A percentile compares a stretch with the other conserved stretches of the same genome.
Evolutionary conservation across 2,329 filamentous ascomycete genomes (phyloP).

Genomic region (Trichophyton simii): DNA sequence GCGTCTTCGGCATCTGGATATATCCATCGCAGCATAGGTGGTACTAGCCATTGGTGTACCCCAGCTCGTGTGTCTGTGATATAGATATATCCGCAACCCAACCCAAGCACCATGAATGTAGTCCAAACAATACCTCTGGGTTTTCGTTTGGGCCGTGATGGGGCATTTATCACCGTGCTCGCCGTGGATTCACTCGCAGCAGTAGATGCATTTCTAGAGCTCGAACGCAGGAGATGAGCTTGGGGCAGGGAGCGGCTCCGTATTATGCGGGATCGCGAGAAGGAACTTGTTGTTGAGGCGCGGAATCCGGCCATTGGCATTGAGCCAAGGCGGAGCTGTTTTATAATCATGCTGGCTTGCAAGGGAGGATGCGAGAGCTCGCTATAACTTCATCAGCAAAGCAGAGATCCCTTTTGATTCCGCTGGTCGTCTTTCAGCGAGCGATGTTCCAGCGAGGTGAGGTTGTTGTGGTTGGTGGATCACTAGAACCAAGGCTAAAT

Average conservation of each 20-base stretch:
- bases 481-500: too few species aligned
- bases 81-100: conserved; percentile 49
- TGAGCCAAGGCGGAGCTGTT: background rate
- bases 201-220: conserved; percentile 6
- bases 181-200: background rate
- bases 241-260: background rate
- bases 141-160: conserved; percentile 2
- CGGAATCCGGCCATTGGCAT: conserved; percentile 10
- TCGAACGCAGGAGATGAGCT: conserved; percentile 2
- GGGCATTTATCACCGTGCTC: background rate
- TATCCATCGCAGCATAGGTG: conserved; percentile 30
- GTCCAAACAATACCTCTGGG: conserved; percentile 3
- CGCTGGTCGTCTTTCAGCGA: too few species aligned
- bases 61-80: conserved; percentile 63
- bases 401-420: background rate
- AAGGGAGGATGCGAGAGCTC: background rate
- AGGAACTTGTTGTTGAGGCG: background rate
- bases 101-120: conserved; percentile 40
- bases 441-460: too few species aligned
- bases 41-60: conserved; percentile 54
- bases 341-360: background rate
- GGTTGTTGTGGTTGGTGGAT: too few species aligned
- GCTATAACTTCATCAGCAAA: background rate
- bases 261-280: background rate
- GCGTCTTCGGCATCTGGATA: conserved; percentile 59